These are phyloP conservation scores for Leishmania major DNA, from an alignment of 208 protist genomes.

Conservation along the genomic window DNA sequence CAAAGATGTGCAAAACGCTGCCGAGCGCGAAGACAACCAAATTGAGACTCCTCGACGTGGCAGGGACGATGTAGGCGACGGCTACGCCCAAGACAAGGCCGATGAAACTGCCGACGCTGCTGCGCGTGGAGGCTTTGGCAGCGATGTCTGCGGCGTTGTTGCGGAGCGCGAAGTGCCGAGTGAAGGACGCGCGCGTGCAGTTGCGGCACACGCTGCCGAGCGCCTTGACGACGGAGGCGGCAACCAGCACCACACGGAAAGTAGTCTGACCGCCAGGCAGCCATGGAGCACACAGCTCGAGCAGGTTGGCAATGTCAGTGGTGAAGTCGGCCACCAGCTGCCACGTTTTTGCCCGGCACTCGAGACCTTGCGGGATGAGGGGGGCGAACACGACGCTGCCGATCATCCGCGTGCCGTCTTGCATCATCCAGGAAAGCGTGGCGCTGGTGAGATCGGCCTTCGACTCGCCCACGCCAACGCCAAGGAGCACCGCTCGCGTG, in stretches of 20 bases:
- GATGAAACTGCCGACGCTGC: slow-evolving; percentile 44
- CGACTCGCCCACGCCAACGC: slow-evolving; percentile 47
- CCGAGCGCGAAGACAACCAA: slow-evolving; percentile 37
- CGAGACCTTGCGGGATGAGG: slow-evolving; percentile 35
- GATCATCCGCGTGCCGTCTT: slow-evolving; percentile 56
- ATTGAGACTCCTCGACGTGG: slow-evolving; percentile 20
- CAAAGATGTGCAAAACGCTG: slow-evolving; percentile 38
- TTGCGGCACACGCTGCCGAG: slow-evolving; percentile 49
- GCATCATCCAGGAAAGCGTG: slow-evolving; percentile 57
- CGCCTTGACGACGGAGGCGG: slow-evolving; percentile 39
- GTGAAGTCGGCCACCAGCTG: slow-evolving; percentile 56
- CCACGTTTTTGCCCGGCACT: slow-evolving; percentile 65
- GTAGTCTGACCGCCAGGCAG: slow-evolving; percentile 22
- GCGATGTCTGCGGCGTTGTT: slow-evolving; percentile 62
- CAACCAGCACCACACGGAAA: slow-evolving; percentile 36
- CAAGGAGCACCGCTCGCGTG: slow-evolving; percentile 56
- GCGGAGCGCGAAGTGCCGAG: slow-evolving; percentile 60
- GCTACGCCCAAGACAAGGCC: slow-evolving; percentile 44
- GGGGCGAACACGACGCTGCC: slow-evolving; percentile 55
- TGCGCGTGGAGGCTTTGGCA: slow-evolving; percentile 56
- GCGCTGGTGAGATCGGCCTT: slow-evolving; percentile 46
- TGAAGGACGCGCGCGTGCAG: slow-evolving; percentile 44
- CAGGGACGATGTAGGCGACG: slow-evolving; percentile 39
- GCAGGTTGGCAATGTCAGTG: slow-evolving; percentile 43
- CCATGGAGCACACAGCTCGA: slow-evolving; percentile 49